These are phyloP conservation scores for Colletotrichum tabaci DNA, from an alignment of 2,329 filamentous ascomycete species.

Conservation along the genomic window DNA sequence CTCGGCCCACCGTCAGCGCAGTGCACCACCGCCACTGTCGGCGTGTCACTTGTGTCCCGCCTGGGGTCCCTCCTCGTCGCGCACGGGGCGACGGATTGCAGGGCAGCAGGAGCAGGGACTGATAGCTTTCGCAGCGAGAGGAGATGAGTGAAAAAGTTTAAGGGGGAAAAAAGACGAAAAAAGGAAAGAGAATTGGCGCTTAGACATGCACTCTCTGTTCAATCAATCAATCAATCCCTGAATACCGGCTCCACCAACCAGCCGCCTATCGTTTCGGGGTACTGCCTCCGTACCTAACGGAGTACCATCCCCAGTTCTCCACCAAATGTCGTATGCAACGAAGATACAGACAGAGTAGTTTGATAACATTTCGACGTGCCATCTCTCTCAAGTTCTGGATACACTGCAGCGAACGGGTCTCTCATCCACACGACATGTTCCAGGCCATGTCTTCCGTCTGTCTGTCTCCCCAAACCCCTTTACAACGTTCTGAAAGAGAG, in stretches of 20 bases:
- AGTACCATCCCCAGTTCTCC: no score
- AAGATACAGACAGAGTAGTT: no score
- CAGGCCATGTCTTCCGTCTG: neutral
- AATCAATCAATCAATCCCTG: no score
- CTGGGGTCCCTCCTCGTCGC: conserved; percentile 1
- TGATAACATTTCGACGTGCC: no score
- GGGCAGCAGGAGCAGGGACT: neutral
- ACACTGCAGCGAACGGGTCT: neutral
- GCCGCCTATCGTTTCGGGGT: neutral
- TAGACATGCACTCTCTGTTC: neutral
- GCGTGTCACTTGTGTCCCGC: neutral
- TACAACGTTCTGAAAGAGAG: neutral
- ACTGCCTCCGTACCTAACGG: no score
- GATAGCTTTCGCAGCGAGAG: neutral
- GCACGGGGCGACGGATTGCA: conserved; percentile 13
- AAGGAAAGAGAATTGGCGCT: conserved; percentile 16
- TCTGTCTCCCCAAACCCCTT: neutral
- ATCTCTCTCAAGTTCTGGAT: no score
- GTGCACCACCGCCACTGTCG: conserved; percentile 3
- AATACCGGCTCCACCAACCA: conserved; percentile 31
- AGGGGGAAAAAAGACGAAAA: no score
- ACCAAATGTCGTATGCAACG: no score
- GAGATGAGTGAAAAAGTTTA: neutral
- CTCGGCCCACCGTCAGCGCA: conserved; percentile 28
- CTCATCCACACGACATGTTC: neutral